Evolutionary conservation across 768 basidiomycete genomes (phyloP), one percentile per base, ranked within the genome.

Genomic region (Hypholoma sublateritium): DNA sequence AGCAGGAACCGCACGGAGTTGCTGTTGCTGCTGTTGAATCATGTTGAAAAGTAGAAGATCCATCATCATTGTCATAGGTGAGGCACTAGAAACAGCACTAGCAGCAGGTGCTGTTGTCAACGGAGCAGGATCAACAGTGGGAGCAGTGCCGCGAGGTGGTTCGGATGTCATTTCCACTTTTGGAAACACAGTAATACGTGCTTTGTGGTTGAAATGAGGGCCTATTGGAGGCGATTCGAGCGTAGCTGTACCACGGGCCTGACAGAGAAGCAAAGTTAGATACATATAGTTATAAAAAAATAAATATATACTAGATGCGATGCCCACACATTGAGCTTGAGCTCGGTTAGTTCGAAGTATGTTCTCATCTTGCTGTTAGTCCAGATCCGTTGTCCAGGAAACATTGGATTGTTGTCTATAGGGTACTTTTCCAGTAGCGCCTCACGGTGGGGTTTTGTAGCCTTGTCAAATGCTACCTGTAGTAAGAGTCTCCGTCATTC

Each of bases 321-420:
- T 19, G 56, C 56, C 50, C 56, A 57, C 32, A 57, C 50, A 43
- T 46, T 43, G 42, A 57, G 36, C 35, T 37, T 53, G 22, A 57
- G 4, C 8, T 53, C 56, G 6, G 49, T 57, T 11, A 57, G 42
- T 14, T 57, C 50, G 37, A 50, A 57, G 50, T 51, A 45, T 2
- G 8, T 24, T 28, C 24, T 25, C 49, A 53, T 44, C 14, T 46
- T 36, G 32, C 16, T 2, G 43, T 51, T 36, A 1, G 56, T 45
- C n/a, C 45, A 57, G 34, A 57, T 53, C n/a, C 41, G 50, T 37
- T 52, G 52, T 16, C 51, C 25, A n/a, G 56, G 56, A 35, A 57
- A 57, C 41, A 51, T 36, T 17, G 56, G 3, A 21, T 57, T 51
- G 28, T 51, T 51, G 14, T 50, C 50, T 1, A 52, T 14, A 9